phyloP scores from a whole-genome alignment of 169 alveolate species.

The Pseudocohnilembus persalinus region DNA sequence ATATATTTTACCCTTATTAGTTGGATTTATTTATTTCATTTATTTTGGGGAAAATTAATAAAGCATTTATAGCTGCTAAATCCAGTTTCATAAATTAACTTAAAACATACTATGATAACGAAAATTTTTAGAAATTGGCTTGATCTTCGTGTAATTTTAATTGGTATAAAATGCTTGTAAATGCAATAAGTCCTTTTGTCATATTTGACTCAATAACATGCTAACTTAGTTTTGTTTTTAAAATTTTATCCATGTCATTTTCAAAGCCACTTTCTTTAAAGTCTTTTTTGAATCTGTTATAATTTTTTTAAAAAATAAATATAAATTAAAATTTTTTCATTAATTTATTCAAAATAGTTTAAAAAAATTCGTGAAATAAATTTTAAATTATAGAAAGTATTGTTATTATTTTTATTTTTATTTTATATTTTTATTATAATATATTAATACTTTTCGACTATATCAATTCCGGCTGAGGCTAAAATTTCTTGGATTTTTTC shows the following conservation, averaged over 20 bases:
- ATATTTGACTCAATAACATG: constrained; percentile 47
- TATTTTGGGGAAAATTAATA: constrained; percentile 62
- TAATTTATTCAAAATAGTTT: too few relatives aligned
- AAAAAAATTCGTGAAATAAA: neutral
- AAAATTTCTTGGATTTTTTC: constrained; percentile 59
- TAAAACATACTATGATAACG: constrained; percentile 40
- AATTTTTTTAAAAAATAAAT: neutral
- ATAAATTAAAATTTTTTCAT: neutral
- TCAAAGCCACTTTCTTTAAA: constrained; percentile 22
- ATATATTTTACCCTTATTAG: neutral
- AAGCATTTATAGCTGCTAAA: constrained; percentile 73
- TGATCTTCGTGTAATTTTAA: constrained; percentile 28
- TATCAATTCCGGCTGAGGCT: constrained; percentile 48
- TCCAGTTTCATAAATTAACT: constrained; percentile 60
- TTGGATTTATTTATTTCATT: constrained; percentile 23
- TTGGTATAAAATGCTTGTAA: constrained; percentile 46
- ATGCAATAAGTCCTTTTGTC: constrained; percentile 44
- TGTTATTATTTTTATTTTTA: too few relatives aligned
- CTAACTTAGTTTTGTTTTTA: constrained; percentile 36
- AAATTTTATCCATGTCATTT: constrained; percentile 35
- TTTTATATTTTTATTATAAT: too few relatives aligned
- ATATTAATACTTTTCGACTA: constrained; percentile 28
- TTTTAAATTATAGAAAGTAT: too few relatives aligned
- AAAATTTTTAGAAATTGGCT: constrained; percentile 43
- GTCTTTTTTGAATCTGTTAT: constrained; percentile 47